Base-by-base conservation (phyloP, 345 rosid genomes). In the Clausena lansium region DNA sequence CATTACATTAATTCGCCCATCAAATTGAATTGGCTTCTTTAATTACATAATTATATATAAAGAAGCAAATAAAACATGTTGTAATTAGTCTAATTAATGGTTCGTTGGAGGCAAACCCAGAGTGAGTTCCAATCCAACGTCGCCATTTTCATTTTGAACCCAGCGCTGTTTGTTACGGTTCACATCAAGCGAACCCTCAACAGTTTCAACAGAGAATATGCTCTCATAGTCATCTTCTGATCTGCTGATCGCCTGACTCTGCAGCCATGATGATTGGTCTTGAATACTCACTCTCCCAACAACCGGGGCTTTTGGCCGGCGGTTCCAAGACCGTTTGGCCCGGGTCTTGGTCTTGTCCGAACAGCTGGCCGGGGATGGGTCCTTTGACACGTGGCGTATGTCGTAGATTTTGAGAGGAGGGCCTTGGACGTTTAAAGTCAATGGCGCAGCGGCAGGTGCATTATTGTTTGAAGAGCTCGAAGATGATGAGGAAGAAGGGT, bases 351-450 rank as follows among this genome's bases (percentile, higher is more conserved):
- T 41, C 78, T 61, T 71, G 76, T n/a, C 64, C 7, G 78, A 71
- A 30, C 50, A 45, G 17, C 54, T 52, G 24, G 80, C 28, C 20
- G 78, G 35, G 27, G 57, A 52, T 19, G 81, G 73, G 32, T 83
- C 86, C 83, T 76, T 89, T 19, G 88, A 72, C 70, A 89, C 90
- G 81, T 90, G 92, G 80, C 94, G 94, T 25, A 90, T 89, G 82
- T 90, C 97, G 63, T 81, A 85, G 60, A 86, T 70, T 64, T 78
- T 83, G 77, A 78, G 87, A 70, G 90, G 80, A 3, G 72, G 86
- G 65, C 78, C 78, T 80, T 75, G 74, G 73, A 52, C 1, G 72
- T 54, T 24, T n/a, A 71, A 52, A 8, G 45, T 19, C 17, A 17
- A 9, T 24, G 80, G 28, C 1, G 62, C 14, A 5, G 70, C 39